These are phyloP conservation scores for Claviceps monticola DNA, from an alignment of 2,329 filamentous ascomycete species.

Conservation along the genomic window DNA sequence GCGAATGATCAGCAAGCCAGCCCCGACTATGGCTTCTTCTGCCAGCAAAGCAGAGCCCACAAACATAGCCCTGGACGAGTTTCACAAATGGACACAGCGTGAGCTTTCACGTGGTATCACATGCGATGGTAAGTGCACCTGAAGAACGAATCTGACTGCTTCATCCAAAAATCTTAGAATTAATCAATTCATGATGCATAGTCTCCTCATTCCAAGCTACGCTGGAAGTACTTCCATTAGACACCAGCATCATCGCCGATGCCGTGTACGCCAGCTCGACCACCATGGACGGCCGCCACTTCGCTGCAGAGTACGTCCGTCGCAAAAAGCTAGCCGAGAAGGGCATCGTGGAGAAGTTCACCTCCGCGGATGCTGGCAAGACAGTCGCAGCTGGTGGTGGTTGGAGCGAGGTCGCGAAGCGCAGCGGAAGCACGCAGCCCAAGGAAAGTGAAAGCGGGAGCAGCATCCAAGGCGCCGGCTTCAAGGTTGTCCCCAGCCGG, in stretches of 20 bases:
- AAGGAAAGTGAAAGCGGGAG: slow-evolving; percentile 29
- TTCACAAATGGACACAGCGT: slow-evolving; percentile 80
- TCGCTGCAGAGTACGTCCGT: slow-evolving; percentile 86
- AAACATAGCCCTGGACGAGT: slow-evolving; percentile 64
- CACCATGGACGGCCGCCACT: slow-evolving; percentile 84
- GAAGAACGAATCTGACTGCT: slow-evolving; percentile 15
- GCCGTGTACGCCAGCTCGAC: slow-evolving; percentile 76
- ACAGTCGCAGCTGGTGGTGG: slow-evolving; percentile 43
- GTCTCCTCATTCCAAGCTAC: slow-evolving; percentile 70
- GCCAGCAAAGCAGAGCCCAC: slow-evolving; percentile 24
- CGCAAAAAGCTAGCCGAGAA: slow-evolving; percentile 89
- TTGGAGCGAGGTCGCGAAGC: slow-evolving; percentile 97
- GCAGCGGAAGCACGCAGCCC: slow-evolving; percentile 39
- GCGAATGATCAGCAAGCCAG: slow-evolving; percentile 37
- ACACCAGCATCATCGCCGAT: slow-evolving; percentile 74
- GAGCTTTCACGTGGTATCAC: slow-evolving; percentile 59
- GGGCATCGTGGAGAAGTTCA: slow-evolving; percentile 68
- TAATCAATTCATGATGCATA: slow-evolving; percentile 19
- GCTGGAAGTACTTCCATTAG: slow-evolving; percentile 61
- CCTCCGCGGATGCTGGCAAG: slow-evolving; percentile 36
- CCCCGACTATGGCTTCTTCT: slow-evolving; percentile 27
- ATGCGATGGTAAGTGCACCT: slow-evolving; percentile 35
- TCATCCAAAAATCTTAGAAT: not conserved
- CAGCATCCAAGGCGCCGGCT: slow-evolving; percentile 42
- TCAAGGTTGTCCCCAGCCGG: slow-evolving; percentile 82